These are phyloP conservation scores for Suillus luteus DNA, from an alignment of 768 basidiomycete species.

Conservation along the genomic window DNA sequence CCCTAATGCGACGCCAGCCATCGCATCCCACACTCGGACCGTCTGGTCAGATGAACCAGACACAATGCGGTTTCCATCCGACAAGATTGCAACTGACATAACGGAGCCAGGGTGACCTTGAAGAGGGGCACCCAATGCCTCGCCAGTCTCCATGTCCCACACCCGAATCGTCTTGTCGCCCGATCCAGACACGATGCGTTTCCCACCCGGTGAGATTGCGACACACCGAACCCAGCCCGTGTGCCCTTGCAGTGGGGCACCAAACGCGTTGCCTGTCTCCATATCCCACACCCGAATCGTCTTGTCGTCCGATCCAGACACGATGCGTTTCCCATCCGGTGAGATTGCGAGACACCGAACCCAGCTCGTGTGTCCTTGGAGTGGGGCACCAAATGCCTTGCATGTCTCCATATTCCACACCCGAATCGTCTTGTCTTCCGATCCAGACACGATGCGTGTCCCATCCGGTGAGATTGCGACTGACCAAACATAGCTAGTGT, in stretches of 20 bases:
- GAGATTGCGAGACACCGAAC: not conserved
- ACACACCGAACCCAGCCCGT: constrained; percentile 11
- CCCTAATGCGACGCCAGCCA: not conserved
- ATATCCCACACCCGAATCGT: constrained; percentile 8
- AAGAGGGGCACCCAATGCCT: not conserved
- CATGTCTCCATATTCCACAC: constrained; percentile 18
- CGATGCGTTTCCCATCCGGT: not conserved
- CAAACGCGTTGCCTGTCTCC: not conserved
- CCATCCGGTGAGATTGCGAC: constrained; percentile 8
- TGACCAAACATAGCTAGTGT: not conserved
- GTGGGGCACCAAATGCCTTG: not conserved
- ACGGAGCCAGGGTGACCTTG: not conserved
- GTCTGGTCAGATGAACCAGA: not conserved
- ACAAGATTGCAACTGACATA: not conserved
- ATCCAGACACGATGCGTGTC: constrained; percentile 4
- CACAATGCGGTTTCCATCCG: not conserved
- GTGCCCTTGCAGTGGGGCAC: constrained; percentile 1
- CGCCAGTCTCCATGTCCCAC: constrained; percentile 3
- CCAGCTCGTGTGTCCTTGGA: not conserved
- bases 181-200: constrained; percentile 1
- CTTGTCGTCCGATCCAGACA: constrained; percentile 7
- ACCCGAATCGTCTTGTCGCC: not conserved
- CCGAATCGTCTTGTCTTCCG: not conserved
- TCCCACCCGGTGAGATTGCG: constrained; percentile 9
- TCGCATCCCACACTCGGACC: not conserved